These are phyloP conservation scores for Discostella stelligeroides DNA, from an alignment of 108 stramenopile genomes.

Conservation along the genomic window DNA sequence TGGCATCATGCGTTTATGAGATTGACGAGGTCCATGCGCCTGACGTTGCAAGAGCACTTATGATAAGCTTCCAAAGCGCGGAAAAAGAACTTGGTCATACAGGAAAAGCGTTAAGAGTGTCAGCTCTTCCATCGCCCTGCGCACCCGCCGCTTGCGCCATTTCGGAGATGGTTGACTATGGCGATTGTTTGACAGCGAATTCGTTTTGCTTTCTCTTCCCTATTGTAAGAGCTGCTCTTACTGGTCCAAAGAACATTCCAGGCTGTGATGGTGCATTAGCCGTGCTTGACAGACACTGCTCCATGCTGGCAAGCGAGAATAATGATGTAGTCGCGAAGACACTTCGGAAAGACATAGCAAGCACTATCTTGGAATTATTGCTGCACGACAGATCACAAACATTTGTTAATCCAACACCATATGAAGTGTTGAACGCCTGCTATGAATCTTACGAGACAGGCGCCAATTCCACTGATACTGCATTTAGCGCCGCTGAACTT, in stretches of 20 bases:
- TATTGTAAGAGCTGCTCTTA: slow-evolving; percentile 70
- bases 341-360: slow-evolving; percentile 77
- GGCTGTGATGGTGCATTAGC: slow-evolving; percentile 81
- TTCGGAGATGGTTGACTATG: slow-evolving; percentile 82
- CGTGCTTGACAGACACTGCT: slow-evolving; percentile 77
- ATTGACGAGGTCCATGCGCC: slow-evolving; percentile 79
- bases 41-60: slow-evolving; percentile 64
- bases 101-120: slow-evolving; percentile 18
- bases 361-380: slow-evolving; percentile 75
- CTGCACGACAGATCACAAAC: slow-evolving; percentile 78
- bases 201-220: slow-evolving; percentile 88
- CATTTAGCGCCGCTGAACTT: slow-evolving; percentile 69
- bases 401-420: slow-evolving; percentile 80
- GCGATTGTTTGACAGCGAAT: slow-evolving; percentile 73
- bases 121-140: slow-evolving; percentile 77
- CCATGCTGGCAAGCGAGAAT: slow-evolving; percentile 64
- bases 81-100: slow-evolving; percentile 6
- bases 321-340: slow-evolving; percentile 49
- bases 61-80: slow-evolving; percentile 48
- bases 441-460: slow-evolving; percentile 56
- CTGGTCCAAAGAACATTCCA: slow-evolving; percentile 77
- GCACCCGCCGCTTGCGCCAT: slow-evolving; percentile 72
- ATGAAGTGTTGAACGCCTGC: slow-evolving; percentile 73
- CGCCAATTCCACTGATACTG: slow-evolving; percentile 27
- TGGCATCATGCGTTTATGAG: slow-evolving; percentile 85